Base-by-base conservation (phyloP, 768 basidiomycete species). In the Pholiota conissans region DNA sequence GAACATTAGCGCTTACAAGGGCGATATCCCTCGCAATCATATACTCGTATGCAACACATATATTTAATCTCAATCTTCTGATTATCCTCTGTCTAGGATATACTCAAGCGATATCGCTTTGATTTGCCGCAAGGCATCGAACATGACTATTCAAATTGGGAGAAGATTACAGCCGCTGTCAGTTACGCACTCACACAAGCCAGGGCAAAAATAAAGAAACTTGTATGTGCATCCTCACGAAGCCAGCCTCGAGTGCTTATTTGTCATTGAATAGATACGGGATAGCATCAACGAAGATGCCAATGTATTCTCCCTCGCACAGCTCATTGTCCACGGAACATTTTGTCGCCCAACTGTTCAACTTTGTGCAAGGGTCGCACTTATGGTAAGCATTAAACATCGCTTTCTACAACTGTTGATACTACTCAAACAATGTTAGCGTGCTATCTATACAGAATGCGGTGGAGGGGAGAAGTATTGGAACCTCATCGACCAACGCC, bases 1-100 rank as follows among this genome's bases (percentile, higher is more conserved):
- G 24, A 60, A 62, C 18, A 60, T 63, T 30, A 60, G 61, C 45
- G 56, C 59, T 14, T 63, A 63, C 28, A 63, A 63, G n/a, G 59
- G 61, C 30, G 37, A 60, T 34, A 56, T 59, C 34, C 58, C 61
- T 52, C 61, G 51, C 30, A 62, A 59, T 39, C 61, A 62, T 28
- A 49, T 62, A 26, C 61, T 62, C 16, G 58, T 62, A 13, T 34
- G 35, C 32, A 49, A 24, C 42, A 26, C 13, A 39, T 24, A 6
- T 24, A 16, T 42, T 50, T 35, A 18, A 20, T 18, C 8, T 55
- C 14, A 55, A 30, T 22, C 39, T 28, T 49, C 13, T 26, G n/a
- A 35, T 59, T 22, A 27, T 30, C 14, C 35, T 40, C 50, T 51
- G 18, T 32, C 9, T n/a, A 59, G 53, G 37, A 55, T 11, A 59